Evolutionary conservation across 257 asterid genomes (phyloP).

Genomic region (Plectranthus barbatus): DNA sequence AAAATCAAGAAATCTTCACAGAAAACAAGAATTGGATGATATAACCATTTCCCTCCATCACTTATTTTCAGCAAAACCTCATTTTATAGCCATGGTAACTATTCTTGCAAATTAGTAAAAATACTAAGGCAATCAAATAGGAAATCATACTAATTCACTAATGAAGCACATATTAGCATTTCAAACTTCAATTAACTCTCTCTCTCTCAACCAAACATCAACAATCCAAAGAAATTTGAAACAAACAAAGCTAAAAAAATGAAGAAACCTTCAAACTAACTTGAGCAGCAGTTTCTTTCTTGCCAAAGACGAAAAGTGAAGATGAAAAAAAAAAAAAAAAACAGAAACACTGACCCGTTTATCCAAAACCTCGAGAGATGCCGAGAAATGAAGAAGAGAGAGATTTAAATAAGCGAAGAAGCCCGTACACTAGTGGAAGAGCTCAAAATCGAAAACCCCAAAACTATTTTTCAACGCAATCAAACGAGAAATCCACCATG

Average conservation of each 20-base stretch:
- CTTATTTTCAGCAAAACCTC: neutral
- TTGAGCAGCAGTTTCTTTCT: neutral
- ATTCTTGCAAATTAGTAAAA: neutral
- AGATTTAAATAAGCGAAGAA: constrained; percentile 9
- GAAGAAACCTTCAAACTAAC: neutral
- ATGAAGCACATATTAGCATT: neutral
- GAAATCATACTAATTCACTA: neutral
- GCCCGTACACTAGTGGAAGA: constrained; percentile 3
- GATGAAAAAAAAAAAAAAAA: neutral
- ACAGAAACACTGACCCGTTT: constrained; percentile 21
- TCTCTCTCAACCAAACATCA: constrained; percentile 1
- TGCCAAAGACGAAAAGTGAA: neutral
- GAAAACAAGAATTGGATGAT: neutral
- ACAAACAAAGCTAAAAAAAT: neutral
- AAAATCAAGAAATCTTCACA: too few relatives aligned
- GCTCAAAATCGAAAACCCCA: constrained; percentile 14
- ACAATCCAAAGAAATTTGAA: neutral
- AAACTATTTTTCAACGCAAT: constrained; percentile 4
- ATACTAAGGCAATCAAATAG: neutral
- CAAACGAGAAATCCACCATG: constrained; percentile 4
- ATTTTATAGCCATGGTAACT: too few relatives aligned
- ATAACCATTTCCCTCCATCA: neutral
- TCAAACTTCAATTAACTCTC: neutral
- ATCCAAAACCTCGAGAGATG: too few relatives aligned
- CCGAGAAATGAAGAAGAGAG: neutral